Conservation (phyloP, 257 asterid genomes). For the Buddleja alternifolia region DNA sequence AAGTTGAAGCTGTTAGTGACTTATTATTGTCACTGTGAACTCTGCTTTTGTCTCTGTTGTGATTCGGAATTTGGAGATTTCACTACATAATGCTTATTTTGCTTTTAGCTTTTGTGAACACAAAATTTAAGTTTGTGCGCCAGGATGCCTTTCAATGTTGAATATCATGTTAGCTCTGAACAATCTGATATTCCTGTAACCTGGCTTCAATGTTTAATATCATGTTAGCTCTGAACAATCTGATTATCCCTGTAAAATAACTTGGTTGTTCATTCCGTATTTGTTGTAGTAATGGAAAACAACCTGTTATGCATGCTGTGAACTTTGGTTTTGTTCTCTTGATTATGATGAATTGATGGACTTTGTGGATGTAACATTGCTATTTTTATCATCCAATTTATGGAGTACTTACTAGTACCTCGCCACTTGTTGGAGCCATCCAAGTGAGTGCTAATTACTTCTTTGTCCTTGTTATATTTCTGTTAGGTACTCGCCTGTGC, state of each 20-base stretch:
- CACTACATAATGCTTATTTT: neutral
- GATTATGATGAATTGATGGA: neutral
- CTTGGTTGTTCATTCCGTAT: neutral
- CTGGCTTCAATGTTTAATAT: neutral
- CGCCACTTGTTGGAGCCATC: conserved; percentile 1
- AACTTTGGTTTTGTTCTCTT: neutral
- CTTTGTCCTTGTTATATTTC: neutral
- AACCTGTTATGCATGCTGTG: neutral
- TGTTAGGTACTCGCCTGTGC: conserved; percentile 87
- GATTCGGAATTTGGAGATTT: neutral
- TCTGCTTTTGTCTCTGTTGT: neutral
- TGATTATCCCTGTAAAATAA: neutral
- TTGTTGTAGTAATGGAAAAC: neutral
- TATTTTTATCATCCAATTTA: neutral
- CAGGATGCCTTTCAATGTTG: neutral
- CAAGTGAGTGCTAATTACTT: neutral
- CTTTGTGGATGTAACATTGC: conserved; percentile 1
- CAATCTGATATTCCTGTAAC: neutral
- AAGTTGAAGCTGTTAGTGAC: neutral
- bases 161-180: neutral
- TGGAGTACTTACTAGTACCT: neutral
- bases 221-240: neutral
- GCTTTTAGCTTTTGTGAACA: neutral
- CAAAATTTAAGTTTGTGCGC: neutral
- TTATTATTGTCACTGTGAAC: neutral